Evolutionary conservation across 2,329 filamentous ascomycete genomes (phyloP).

Genomic region (Monilinia laxa): DNA sequence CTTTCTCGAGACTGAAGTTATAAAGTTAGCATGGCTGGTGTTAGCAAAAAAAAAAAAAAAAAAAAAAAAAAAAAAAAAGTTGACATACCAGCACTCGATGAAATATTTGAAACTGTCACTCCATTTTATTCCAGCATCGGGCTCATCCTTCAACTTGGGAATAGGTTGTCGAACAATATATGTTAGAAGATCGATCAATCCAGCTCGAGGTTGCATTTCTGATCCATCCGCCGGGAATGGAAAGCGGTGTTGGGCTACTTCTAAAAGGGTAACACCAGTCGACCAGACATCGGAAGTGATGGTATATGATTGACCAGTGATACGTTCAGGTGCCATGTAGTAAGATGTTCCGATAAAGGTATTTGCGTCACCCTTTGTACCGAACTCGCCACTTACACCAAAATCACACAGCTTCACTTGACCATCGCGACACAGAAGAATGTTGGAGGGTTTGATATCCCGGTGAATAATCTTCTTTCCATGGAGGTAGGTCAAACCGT

Average conservation of each 20-base stretch:
- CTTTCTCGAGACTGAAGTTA: slow-evolving; percentile 79
- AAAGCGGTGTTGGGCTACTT: slow-evolving; percentile 98
- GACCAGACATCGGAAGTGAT: slow-evolving; percentile 99
- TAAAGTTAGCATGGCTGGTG: slow-evolving; percentile 25
- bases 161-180: slow-evolving; percentile 97
- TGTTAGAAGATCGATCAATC: slow-evolving; percentile 90
- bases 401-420: slow-evolving; percentile 99
- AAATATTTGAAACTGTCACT: slow-evolving; percentile 99
- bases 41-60: too few species aligned
- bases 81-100: slow-evolving; percentile 93
- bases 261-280: slow-evolving; percentile 91
- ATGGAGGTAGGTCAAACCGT: slow-evolving; percentile 92
- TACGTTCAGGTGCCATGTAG: slow-evolving; percentile 98
- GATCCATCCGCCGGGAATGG: slow-evolving; percentile 96
- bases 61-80: slow-evolving; percentile 25
- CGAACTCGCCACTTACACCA: slow-evolving; percentile 95
- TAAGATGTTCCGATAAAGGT: slow-evolving; percentile 99
- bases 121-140: slow-evolving; percentile 86
- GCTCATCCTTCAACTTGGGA: slow-evolving; percentile 93
- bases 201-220: slow-evolving; percentile 89
- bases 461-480: slow-evolving; percentile 96
- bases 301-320: slow-evolving; percentile 95
- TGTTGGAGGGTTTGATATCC: slow-evolving; percentile 98
- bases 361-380: slow-evolving; percentile 96
- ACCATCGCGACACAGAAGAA: slow-evolving; percentile 85